Conservation (phyloP, 202 grass and related monocot genomes). For the Alloteropsis angusta region DNA sequence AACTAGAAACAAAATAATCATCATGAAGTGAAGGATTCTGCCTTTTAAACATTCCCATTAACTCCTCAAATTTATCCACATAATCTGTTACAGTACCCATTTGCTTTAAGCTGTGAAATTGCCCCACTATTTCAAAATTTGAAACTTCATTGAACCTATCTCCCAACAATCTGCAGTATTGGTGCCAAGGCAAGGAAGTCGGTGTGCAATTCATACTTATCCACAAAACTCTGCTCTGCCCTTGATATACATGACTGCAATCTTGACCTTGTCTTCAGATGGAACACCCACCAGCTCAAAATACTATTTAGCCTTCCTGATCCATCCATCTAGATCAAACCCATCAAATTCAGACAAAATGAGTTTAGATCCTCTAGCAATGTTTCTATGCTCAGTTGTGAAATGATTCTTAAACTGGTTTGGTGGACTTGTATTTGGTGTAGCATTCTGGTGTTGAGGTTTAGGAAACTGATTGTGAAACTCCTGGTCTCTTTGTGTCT, state of each 20-base stretch:
- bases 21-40: too few species aligned
- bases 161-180: neutral
- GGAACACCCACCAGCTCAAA: neutral
- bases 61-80: neutral
- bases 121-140: neutral
- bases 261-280: neutral
- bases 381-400: neutral
- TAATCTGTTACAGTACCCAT: rapidly evolving
- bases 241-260: too few species aligned
- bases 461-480: too few species aligned
- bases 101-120: neutral
- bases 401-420: too few species aligned
- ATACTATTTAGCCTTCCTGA: too few species aligned
- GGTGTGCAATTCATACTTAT: neutral
- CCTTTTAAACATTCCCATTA: too few species aligned
- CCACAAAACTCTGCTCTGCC: neutral
- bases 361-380: neutral
- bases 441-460: too few species aligned
- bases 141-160: neutral
- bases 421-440: too few species aligned
- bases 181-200: neutral
- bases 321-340: neutral
- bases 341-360: neutral
- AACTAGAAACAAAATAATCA: too few species aligned
- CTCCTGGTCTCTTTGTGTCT: too few species aligned